These are phyloP conservation scores for Evernia prunastri DNA, from an alignment of 495 filamentous ascomycete species.

Conservation along the genomic window DNA sequence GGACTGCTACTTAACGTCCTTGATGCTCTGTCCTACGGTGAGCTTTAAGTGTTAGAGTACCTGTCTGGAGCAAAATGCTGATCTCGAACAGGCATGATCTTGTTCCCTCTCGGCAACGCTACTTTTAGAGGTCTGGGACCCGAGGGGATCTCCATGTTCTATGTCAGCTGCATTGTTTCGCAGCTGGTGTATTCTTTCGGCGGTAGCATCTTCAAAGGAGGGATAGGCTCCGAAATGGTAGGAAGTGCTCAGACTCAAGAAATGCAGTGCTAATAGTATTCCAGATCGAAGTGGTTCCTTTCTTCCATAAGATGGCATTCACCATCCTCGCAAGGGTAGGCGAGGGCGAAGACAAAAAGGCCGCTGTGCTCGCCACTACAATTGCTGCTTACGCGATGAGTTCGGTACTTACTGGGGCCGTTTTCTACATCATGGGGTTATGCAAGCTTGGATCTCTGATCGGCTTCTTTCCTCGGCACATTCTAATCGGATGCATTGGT, in stretches of 20 bases:
- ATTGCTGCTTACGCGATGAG: conserved; percentile 87
- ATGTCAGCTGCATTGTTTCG: conserved; percentile 91
- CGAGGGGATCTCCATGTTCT: conserved; percentile 97
- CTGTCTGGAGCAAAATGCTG: conserved; percentile 8
- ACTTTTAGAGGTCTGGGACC: conserved; percentile 78
- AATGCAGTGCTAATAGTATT: conserved; percentile 19
- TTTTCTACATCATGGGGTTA: conserved; percentile 84
- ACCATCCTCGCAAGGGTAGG: conserved; percentile 75
- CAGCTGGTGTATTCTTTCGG: conserved; percentile 84
- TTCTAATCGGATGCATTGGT: conserved; percentile 94
- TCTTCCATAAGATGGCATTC: conserved; percentile 95
- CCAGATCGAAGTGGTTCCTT: conserved; percentile 91
- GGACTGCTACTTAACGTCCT: conserved; percentile 87
- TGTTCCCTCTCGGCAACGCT: conserved; percentile 82
- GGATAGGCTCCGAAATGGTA: conserved; percentile 93
- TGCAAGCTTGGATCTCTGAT: conserved; percentile 84
- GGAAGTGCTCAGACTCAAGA: background rate
- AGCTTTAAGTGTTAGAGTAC: conserved; percentile 10
- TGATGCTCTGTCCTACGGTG: conserved; percentile 90
- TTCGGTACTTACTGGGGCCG: conserved; percentile 80
- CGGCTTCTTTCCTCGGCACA: conserved; percentile 92
- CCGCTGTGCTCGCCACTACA: conserved; percentile 84
- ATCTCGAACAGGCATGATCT: conserved; percentile 63
- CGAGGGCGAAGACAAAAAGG: conserved; percentile 58
- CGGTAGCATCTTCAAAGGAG: conserved; percentile 84